These are phyloP conservation scores for Colletotrichum coccodes DNA, from an alignment of 2,329 filamentous ascomycete species.

Conservation along the genomic window DNA sequence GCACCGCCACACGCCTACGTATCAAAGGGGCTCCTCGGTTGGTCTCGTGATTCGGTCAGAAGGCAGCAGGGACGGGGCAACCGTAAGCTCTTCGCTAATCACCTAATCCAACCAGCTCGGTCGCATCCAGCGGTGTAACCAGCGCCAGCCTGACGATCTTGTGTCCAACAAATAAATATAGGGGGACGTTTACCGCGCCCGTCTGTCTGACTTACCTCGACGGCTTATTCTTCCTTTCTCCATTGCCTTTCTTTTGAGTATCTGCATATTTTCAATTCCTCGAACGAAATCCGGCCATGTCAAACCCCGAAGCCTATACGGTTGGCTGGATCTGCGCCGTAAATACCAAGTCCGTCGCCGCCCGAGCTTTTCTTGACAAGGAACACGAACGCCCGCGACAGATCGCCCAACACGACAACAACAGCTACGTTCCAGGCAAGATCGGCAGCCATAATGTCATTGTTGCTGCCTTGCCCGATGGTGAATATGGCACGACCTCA, in stretches of 20 bases:
- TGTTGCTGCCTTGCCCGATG: constrained; percentile 42
- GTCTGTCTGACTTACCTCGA: neutral
- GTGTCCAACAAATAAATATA: neutral
- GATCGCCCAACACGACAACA: constrained; percentile 30
- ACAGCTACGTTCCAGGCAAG: constrained; percentile 41
- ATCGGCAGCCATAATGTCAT: constrained; percentile 45
- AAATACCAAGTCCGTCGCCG: constrained; percentile 39
- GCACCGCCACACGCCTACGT: neutral
- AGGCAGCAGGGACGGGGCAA: neutral
- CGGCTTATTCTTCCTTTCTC: neutral
- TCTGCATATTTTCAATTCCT: no score
- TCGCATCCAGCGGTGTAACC: neutral
- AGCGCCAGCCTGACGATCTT: constrained; percentile 8
- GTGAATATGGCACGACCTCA: constrained; percentile 41
- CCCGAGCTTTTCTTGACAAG: constrained; percentile 41
- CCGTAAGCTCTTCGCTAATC: neutral
- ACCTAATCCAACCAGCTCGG: neutral
- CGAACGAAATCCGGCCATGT: neutral
- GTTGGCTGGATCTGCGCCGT: constrained; percentile 46
- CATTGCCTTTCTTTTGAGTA: neutral
- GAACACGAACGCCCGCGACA: constrained; percentile 36
- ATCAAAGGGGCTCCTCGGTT: neutral
- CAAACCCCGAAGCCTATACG: constrained; percentile 34
- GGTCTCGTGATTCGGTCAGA: neutral
- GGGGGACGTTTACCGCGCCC: neutral